These are phyloP conservation scores for Astraeus odoratus DNA, from an alignment of 768 basidiomycete genomes.

Conservation along the genomic window DNA sequence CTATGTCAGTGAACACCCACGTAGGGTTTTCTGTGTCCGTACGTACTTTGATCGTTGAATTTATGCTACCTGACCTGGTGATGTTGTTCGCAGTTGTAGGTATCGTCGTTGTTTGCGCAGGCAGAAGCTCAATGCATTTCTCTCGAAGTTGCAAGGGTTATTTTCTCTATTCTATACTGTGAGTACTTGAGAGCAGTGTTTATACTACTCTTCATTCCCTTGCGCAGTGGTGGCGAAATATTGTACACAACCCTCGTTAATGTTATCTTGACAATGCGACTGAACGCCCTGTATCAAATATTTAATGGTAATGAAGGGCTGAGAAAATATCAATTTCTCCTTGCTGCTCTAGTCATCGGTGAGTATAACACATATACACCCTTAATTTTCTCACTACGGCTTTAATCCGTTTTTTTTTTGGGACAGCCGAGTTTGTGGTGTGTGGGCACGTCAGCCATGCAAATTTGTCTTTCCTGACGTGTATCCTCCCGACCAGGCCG, in stretches of 20 bases:
- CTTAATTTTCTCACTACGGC: background rate
- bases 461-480: too few species aligned
- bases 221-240: conserved; percentile 13
- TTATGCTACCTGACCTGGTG: conserved; percentile 5
- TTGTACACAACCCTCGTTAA: conserved; percentile 16
- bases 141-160: conserved; percentile 15
- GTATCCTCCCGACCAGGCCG: too few species aligned
- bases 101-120: background rate
- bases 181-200: background rate
- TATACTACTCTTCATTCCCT: background rate
- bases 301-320: background rate
- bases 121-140: background rate
- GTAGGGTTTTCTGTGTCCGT: background rate
- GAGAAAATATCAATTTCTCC: background rate
- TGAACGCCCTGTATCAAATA: conserved; percentile 12
- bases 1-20: background rate
- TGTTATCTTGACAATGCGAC: conserved; percentile 14
- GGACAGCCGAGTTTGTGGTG: conserved; percentile 6
- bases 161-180: conserved; percentile 18
- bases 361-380: background rate
- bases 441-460: too few species aligned
- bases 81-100: background rate
- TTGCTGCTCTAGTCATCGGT: conserved; percentile 15
- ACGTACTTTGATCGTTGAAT: background rate
- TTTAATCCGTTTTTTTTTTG: conserved; percentile 11